Evolutionary conservation across 768 basidiomycete genomes (phyloP).

Genomic region (Suillus weaverae): DNA sequence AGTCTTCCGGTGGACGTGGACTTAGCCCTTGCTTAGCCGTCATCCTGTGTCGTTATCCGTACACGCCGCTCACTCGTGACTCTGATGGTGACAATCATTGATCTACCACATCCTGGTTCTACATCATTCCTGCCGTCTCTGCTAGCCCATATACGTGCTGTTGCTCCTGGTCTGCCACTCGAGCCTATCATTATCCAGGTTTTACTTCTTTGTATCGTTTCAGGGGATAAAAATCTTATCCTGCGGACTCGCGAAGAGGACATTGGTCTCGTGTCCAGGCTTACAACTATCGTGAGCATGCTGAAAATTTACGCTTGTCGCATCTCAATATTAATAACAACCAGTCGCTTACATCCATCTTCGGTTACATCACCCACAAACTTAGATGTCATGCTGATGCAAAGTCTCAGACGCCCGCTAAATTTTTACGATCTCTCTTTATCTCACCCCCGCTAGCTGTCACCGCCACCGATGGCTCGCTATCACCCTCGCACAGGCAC

Average conservation of each 20-base stretch:
- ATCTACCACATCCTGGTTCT: constrained; percentile 41
- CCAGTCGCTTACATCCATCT: constrained; percentile 59
- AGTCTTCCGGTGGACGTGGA: not conserved
- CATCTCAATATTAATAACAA: constrained; percentile 4
- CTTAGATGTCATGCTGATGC: constrained; percentile 44
- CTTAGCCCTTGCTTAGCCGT: not conserved
- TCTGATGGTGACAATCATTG: constrained; percentile 17
- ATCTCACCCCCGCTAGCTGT: constrained; percentile 26
- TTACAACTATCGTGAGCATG: constrained; percentile 52
- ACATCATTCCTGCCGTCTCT: constrained; percentile 51
- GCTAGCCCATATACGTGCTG: constrained; percentile 45
- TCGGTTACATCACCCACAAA: constrained; percentile 59
- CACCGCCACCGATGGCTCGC: constrained; percentile 17
- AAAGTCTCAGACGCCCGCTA: constrained; percentile 20
- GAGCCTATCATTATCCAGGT: constrained; percentile 67
- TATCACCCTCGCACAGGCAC: constrained; percentile 15
- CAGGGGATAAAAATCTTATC: constrained; percentile 63
- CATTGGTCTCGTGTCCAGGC: constrained; percentile 53
- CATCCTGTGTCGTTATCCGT: not conserved
- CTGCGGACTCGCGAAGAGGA: constrained; percentile 69
- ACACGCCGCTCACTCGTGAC: not conserved
- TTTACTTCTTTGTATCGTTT: constrained; percentile 62
- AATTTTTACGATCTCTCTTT: constrained; percentile 41
- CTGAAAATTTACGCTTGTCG: not conserved
- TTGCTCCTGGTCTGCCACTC: constrained; percentile 49